Percentiles rank a stretch among this genome's conserved stretches.
Conservation (phyloP, 2,329 filamentous ascomycete species). For the Clarireedia homoeocarpa region DNA sequence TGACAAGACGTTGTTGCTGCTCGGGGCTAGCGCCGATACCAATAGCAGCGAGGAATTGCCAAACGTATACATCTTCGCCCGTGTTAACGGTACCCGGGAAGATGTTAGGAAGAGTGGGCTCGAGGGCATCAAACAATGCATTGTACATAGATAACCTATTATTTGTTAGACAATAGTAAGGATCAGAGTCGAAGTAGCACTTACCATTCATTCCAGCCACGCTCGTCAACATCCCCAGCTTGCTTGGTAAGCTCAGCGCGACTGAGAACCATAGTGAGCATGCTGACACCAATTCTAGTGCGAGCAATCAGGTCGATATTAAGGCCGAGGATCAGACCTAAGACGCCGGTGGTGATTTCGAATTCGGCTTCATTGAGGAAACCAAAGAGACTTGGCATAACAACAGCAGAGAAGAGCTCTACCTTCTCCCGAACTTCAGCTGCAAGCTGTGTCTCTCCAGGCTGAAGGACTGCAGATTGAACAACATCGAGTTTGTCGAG, state of each 20-base stretch:
- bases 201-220: slow-evolving; percentile 75
- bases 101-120: slow-evolving; percentile 73
- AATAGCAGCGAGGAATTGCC: slow-evolving; percentile 94
- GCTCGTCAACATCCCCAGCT: slow-evolving; percentile 58
- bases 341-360: slow-evolving; percentile 81
- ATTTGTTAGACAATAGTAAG: slow-evolving; percentile 26
- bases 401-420: slow-evolving; percentile 78
- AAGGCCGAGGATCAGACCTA: slow-evolving; percentile 74
- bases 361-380: slow-evolving; percentile 89
- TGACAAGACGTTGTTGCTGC: slow-evolving; percentile 88
- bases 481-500: slow-evolving; percentile 90
- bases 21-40: slow-evolving; percentile 89
- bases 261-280: slow-evolving; percentile 90
- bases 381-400: slow-evolving; percentile 83
- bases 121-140: slow-evolving; percentile 76
- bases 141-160: slow-evolving; percentile 70
- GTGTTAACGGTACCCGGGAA: slow-evolving; percentile 90
- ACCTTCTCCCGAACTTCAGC: slow-evolving; percentile 80
- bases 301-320: slow-evolving; percentile 79
- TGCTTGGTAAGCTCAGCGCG: slow-evolving; percentile 92
- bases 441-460: slow-evolving; percentile 66
- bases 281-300: slow-evolving; percentile 79
- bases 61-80: slow-evolving; percentile 91
- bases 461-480: slow-evolving; percentile 65
- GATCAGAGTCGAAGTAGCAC: slow-evolving; percentile 17